phyloP scores from a whole-genome alignment of 2,329 filamentous ascomycete species.

The Pestalotiopsis sp. region DNA sequence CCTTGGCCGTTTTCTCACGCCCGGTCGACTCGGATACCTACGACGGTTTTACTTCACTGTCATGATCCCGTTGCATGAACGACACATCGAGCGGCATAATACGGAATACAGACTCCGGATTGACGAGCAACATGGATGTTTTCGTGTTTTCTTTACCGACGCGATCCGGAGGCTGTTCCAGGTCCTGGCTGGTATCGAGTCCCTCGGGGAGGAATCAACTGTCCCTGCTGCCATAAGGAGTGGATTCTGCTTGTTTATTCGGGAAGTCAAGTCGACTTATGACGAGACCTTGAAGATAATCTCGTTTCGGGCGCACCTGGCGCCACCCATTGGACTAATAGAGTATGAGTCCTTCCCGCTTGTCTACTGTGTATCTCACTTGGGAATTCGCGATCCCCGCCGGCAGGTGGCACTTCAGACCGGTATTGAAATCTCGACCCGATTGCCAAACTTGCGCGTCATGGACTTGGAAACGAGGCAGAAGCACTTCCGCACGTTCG shows the following conservation, averaged over 20 bases:
- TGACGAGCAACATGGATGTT: not conserved
- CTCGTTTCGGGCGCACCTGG: no score
- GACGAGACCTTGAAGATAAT: not conserved
- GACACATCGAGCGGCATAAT: not conserved
- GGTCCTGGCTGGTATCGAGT: not conserved
- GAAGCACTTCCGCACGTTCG: not conserved
- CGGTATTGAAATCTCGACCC: not conserved
- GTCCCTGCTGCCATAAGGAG: not conserved
- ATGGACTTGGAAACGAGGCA: not conserved
- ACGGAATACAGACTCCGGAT: no score
- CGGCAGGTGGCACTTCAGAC: not conserved
- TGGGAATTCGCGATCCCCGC: not conserved
- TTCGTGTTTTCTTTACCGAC: not conserved
- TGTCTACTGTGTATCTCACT: not conserved
- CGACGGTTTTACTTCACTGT: not conserved
- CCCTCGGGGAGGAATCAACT: not conserved
- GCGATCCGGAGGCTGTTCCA: not conserved
- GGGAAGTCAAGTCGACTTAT: not conserved
- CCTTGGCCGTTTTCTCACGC: not conserved
- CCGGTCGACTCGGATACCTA: not conserved
- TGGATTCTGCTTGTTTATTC: not conserved
- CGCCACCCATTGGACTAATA: not conserved
- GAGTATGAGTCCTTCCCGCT: not conserved
- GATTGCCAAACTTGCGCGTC: not conserved
- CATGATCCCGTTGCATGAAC: not conserved